Conservation (phyloP, 192 early-diverging fungal species). For the Coemansia sp. region DNA sequence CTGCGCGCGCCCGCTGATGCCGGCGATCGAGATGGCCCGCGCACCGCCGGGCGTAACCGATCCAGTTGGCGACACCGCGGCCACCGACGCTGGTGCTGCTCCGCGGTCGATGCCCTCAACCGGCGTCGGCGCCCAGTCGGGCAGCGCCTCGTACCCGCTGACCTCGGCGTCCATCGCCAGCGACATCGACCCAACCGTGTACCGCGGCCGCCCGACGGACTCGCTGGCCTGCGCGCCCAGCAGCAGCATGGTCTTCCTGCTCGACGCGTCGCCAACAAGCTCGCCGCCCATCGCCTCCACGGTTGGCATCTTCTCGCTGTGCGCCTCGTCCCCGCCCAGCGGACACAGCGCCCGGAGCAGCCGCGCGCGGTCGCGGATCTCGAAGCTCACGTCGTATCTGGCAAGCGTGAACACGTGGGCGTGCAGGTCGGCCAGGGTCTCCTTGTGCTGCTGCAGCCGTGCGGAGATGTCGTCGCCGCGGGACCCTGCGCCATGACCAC, state of each 20-base stretch:
- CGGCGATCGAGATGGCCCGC: slow-evolving; percentile 40
- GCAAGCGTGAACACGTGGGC: slow-evolving; percentile 85
- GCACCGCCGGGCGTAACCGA: slow-evolving; percentile 1
- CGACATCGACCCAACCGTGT: slow-evolving; percentile 68
- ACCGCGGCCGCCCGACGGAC: slow-evolving; percentile 17
- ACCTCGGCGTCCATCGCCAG: slow-evolving; percentile 60
- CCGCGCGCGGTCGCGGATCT: slow-evolving; percentile 88
- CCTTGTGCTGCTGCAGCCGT: slow-evolving; percentile 9
- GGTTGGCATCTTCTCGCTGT: slow-evolving; percentile 19
- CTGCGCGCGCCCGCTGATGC: slow-evolving; percentile 40
- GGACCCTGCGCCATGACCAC: background rate
- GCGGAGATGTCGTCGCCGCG: slow-evolving; percentile 7
- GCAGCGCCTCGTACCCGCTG: slow-evolving; percentile 74
- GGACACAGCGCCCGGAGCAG: slow-evolving; percentile 52
- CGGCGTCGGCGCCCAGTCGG: slow-evolving; percentile 69
- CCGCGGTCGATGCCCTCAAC: slow-evolving; percentile 29
- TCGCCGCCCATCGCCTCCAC: slow-evolving; percentile 16
- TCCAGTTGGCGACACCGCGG: background rate
- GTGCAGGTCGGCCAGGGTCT: slow-evolving; percentile 51
- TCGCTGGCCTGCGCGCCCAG: background rate
- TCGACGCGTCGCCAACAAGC: slow-evolving; percentile 15
- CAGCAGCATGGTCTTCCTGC: background rate
- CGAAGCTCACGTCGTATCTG: slow-evolving; percentile 85
- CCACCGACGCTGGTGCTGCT: background rate
- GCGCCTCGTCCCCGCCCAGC: slow-evolving; percentile 34